A percentile compares a stretch with the other conserved stretches of the same genome.
phyloP scores from a whole-genome alignment of 257 asterid genomes.

The Solanum pimpinellifolium region DNA sequence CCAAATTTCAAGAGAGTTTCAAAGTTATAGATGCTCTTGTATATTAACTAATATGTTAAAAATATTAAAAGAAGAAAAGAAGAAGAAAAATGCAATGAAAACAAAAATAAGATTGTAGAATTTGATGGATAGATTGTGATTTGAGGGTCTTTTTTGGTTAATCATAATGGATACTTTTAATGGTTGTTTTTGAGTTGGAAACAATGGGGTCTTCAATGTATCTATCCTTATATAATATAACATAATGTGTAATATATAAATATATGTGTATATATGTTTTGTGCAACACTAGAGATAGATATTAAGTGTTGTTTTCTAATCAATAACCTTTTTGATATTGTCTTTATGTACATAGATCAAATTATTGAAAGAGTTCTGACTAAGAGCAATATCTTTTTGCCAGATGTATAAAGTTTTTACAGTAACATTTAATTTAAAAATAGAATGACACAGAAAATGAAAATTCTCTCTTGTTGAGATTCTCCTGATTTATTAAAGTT shows the following conservation, averaged over 20 bases:
- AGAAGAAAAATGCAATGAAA: neutral
- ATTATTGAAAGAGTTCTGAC: neutral
- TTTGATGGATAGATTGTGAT: neutral
- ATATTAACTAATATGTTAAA: neutral
- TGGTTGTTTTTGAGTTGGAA: neutral
- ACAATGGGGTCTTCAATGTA: neutral
- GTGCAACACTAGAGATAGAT: neutral
- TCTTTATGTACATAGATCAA: neutral
- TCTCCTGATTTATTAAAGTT: neutral
- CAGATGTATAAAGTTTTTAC: neutral
- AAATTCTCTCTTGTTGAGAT: neutral
- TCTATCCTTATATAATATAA: neutral
- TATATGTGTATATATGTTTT: neutral
- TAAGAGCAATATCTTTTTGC: neutral
- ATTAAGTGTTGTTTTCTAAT: neutral
- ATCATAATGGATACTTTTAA: neutral
- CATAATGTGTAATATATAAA: neutral
- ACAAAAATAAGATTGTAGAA: neutral
- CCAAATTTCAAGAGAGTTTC: constrained; percentile 1
- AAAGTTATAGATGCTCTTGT: neutral
- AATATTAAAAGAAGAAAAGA: neutral
- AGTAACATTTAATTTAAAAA: neutral
- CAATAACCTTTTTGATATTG: neutral
- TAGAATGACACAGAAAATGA: neutral
- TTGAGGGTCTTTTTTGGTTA: neutral